These are phyloP conservation scores for Trapa incisa DNA, from an alignment of 345 rosid genomes.

Conservation along the genomic window DNA sequence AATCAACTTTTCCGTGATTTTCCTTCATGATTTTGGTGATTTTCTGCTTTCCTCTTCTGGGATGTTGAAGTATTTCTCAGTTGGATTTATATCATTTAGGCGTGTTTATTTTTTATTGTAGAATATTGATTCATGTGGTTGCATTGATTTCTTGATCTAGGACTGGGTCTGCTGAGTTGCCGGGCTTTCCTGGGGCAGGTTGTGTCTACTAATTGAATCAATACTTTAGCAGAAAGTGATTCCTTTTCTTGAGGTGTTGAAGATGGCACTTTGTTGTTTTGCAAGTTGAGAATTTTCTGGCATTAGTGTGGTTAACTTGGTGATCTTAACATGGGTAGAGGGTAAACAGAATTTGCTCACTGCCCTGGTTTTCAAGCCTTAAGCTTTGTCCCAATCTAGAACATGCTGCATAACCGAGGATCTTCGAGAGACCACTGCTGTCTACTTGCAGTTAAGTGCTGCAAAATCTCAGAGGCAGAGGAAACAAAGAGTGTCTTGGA, in stretches of 20 bases:
- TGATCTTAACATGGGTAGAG: background rate
- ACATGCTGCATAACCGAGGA: background rate
- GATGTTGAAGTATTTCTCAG: background rate
- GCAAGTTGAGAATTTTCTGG: background rate
- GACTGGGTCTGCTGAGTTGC: no score
- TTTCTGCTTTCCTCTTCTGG: background rate
- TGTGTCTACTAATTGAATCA: background rate
- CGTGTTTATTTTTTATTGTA: background rate
- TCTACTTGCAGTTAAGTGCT: constrained; percentile 26
- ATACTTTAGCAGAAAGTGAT: background rate
- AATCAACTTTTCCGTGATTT: background rate
- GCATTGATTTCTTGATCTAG: no score
- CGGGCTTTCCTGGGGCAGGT: background rate
- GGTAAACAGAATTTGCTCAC: background rate
- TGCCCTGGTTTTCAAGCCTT: background rate
- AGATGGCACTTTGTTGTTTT: background rate
- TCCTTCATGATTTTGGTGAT: background rate
- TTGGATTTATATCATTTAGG: background rate
- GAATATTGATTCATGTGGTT: background rate
- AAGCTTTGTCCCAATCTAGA: background rate
- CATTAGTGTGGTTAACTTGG: background rate
- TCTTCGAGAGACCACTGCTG: background rate
- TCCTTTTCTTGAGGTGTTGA: background rate
- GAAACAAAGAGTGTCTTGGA: constrained; percentile 11
- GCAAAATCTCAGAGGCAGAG: constrained; percentile 13